phyloP scores from a whole-genome alignment of 2,329 filamentous ascomycete genomes.

The Macrophomina pseudophaseolina region DNA sequence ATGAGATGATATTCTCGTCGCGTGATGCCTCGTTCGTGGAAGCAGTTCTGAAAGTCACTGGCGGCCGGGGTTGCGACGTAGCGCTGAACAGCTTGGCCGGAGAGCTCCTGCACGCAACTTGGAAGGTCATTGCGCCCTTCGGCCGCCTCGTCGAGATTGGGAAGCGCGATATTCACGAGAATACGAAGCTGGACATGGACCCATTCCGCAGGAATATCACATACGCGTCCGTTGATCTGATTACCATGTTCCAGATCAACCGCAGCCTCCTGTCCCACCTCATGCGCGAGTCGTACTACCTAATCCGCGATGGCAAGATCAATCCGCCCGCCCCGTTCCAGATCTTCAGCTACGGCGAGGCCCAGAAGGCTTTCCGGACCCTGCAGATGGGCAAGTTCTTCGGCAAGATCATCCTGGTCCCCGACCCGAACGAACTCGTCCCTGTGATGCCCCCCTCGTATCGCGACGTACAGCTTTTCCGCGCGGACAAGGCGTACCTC shows the following conservation, averaged over 20 bases:
- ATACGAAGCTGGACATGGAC: constrained; percentile 18
- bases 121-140: constrained; percentile 50
- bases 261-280: constrained; percentile 2
- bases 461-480: not conserved
- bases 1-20: not conserved
- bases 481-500: constrained; percentile 24
- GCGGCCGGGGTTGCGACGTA: constrained; percentile 42
- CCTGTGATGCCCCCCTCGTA: not conserved
- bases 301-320: not conserved
- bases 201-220: constrained; percentile 19
- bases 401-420: constrained; percentile 31
- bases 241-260: not conserved
- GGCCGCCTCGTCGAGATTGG: constrained; percentile 36
- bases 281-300: not conserved
- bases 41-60: constrained; percentile 35
- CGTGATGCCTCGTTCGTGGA: constrained; percentile 35
- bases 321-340: not conserved
- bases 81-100: constrained; percentile 37
- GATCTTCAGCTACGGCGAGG: constrained; percentile 26
- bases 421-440: constrained; percentile 18
- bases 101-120: constrained; percentile 42
- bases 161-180: constrained; percentile 27
- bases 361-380: constrained; percentile 30
- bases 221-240: constrained; percentile 19
- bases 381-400: constrained; percentile 28